Conservation (phyloP, 345 rosid species). For the Arabidopsis suecica region DNA sequence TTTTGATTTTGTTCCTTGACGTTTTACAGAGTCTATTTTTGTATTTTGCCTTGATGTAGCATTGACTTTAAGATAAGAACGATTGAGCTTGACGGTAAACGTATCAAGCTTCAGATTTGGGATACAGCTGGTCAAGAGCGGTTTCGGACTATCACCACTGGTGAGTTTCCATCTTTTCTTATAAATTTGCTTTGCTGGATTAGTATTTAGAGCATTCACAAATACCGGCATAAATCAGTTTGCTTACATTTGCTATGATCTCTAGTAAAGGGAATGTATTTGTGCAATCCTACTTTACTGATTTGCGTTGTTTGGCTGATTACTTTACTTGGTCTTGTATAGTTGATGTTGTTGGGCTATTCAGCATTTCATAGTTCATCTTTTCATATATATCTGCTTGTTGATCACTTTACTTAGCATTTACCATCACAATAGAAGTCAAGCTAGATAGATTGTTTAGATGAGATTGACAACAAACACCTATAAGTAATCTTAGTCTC, state of each 20-base stretch:
- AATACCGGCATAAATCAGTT: too few species aligned
- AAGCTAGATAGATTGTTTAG: constrained; percentile 1
- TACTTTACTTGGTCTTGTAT: constrained; percentile 12
- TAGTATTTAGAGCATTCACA: neutral
- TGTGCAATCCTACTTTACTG: constrained; percentile 9
- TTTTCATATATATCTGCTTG: neutral
- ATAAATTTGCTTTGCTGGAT: neutral
- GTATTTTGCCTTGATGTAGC: constrained; percentile 41
- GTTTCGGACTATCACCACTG: constrained; percentile 86
- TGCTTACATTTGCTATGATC: constrained; percentile 10
- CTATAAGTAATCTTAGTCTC: neutral
- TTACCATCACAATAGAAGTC: neutral
- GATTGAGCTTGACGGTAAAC: constrained; percentile 91
- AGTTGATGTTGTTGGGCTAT: neutral
- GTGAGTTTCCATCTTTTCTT: constrained; percentile 46
- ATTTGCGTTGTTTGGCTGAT: constrained; percentile 6
- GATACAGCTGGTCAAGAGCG: constrained; percentile 99
- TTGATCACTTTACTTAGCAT: constrained; percentile 2
- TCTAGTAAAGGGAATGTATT: constrained; percentile 13
- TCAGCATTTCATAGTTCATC: constrained; percentile 6
- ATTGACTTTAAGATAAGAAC: constrained; percentile 97
- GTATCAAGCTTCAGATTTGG: constrained; percentile 95
- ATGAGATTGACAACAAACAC: neutral
- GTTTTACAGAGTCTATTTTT: neutral
- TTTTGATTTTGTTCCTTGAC: neutral